These are phyloP conservation scores for Didymella exigua DNA, from an alignment of 2,329 filamentous ascomycete genomes.

Conservation along the genomic window DNA sequence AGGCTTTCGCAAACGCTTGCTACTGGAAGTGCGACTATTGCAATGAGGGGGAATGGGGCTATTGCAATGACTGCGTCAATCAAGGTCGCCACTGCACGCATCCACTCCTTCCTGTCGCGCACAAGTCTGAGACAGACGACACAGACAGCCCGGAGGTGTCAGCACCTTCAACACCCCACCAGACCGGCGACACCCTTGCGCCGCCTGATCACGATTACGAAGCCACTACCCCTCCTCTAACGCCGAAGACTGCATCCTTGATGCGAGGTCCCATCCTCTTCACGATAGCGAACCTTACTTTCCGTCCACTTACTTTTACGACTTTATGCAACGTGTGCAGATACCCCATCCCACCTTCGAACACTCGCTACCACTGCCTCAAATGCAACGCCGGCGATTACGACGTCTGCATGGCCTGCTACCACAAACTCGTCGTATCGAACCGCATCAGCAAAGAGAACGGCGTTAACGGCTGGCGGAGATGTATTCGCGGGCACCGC, in stretches of 20 bases:
- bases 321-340: slow-evolving; percentile 81
- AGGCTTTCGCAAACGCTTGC: slow-evolving; percentile 75
- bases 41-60: slow-evolving; percentile 94
- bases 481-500: slow-evolving; percentile 79
- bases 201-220: slow-evolving; percentile 34
- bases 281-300: slow-evolving; percentile 51
- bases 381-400: slow-evolving; percentile 81
- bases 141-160: slow-evolving; percentile 13
- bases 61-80: slow-evolving; percentile 86
- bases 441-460: slow-evolving; percentile 75
- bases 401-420: slow-evolving; percentile 82
- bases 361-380: slow-evolving; percentile 79
- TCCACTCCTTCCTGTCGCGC: slow-evolving; percentile 75
- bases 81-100: slow-evolving; percentile 82
- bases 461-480: slow-evolving; percentile 79
- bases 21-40: slow-evolving; percentile 89
- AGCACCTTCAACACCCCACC: slow-evolving; percentile 24
- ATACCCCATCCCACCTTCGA: slow-evolving; percentile 70
- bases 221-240: slow-evolving; percentile 46
- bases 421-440: slow-evolving; percentile 67
- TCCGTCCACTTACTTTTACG: slow-evolving; percentile 72
- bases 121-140: slow-evolving; percentile 50
- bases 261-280: slow-evolving; percentile 44
- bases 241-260: slow-evolving; percentile 51
- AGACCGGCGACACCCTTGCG: slow-evolving; percentile 27